Evolutionary conservation across 1,284 basidiomycete genomes (phyloP), one percentile per base, ranked within the genome.

Genomic region (Puccinia hordei): DNA sequence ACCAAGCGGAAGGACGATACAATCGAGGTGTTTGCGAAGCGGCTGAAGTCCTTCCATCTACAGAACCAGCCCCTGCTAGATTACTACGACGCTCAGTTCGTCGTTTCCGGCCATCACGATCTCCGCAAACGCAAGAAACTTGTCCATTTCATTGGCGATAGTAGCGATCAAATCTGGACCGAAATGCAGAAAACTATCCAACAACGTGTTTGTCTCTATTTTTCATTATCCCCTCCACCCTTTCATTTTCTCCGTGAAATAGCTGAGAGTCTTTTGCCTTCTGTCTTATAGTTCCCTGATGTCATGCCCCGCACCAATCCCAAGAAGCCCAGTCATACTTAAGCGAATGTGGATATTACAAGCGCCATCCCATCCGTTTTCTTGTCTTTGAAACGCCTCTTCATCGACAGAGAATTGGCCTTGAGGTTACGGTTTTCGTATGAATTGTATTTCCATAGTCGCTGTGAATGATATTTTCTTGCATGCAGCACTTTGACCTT

Each of bases 121-220:
- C 57, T 59, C 73, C 71, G 33, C 27, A 73, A 73, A 73, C 49
- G 33, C 27, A 78, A 19, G 44, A 81, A n/a, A 46, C 87, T 95
- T n/a, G 89, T 91, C 82, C 91, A 91, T 15, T 86, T 98, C n/a
- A 87, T 88, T 35, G 95, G 95, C 6, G 87, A 89, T 82, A 93
- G 93, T 22, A 94, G 92, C 30, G 93, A 98, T 85, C 93, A 97
- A 87, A 97, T 98, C 83, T 95, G 93, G 93, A 93, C 93, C 1
- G 88, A 91, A 83, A 88, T 95, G 6, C 91, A 93, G 81, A 86
- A 86, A 46, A 27, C 87, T 94, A 53, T 79, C 49, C 53, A 79
- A n/a, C 33, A 79, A 51, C 66, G 68, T 38, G 77, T 71, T 15
- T 38, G 51, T 72, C 3, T 30, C 19, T 53, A 15, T 51, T 35